phyloP scores from a whole-genome alignment of 768 basidiomycete species.

The Lactarius indigo region DNA sequence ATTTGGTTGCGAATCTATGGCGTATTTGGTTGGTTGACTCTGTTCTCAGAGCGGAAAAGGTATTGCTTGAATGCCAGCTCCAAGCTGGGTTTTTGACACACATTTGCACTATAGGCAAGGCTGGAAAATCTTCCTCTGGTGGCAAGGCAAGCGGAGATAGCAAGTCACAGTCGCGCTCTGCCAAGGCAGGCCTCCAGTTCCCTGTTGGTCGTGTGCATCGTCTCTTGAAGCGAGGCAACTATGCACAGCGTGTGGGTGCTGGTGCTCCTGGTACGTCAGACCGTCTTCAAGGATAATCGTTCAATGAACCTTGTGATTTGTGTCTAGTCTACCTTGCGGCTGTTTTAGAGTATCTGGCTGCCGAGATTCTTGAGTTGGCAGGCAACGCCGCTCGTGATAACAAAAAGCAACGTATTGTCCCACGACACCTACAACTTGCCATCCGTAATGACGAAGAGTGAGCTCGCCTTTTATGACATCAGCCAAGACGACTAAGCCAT shows the following conservation, averaged over 20 bases:
- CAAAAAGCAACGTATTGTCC: slow-evolving; percentile 93
- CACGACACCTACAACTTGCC: slow-evolving; percentile 88
- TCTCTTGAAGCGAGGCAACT: slow-evolving; percentile 82
- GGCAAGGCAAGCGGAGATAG: slow-evolving; percentile 40
- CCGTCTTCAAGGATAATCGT: too few relatives aligned
- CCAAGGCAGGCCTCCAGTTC: slow-evolving; percentile 77
- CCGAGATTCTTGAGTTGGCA: slow-evolving; percentile 90
- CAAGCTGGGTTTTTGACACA: background rate
- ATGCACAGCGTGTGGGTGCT: slow-evolving; percentile 81
- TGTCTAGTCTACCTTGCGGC: slow-evolving; percentile 78
- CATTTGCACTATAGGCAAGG: slow-evolving; percentile 30
- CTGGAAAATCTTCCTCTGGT: slow-evolving; percentile 42
- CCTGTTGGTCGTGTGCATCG: slow-evolving; percentile 94
- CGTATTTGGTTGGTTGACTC: background rate
- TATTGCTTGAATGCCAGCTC: background rate
- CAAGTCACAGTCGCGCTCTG: slow-evolving; percentile 67
- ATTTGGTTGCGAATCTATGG: background rate
- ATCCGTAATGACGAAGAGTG: slow-evolving; percentile 92
- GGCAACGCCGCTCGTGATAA: slow-evolving; percentile 81
- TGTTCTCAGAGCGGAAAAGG: slow-evolving; percentile 23
- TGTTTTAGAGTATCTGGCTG: slow-evolving; percentile 88
- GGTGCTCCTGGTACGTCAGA: slow-evolving; percentile 69
- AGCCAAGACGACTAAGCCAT: background rate
- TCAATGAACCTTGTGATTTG: background rate
- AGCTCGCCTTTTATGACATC: slow-evolving; percentile 22